Percentiles rank a stretch among this genome's conserved stretches.
These are phyloP conservation scores for Sphagnum magellanicum DNA, from an alignment of 228 moss, liverwort and hornwort genomes.

Conservation along the genomic window DNA sequence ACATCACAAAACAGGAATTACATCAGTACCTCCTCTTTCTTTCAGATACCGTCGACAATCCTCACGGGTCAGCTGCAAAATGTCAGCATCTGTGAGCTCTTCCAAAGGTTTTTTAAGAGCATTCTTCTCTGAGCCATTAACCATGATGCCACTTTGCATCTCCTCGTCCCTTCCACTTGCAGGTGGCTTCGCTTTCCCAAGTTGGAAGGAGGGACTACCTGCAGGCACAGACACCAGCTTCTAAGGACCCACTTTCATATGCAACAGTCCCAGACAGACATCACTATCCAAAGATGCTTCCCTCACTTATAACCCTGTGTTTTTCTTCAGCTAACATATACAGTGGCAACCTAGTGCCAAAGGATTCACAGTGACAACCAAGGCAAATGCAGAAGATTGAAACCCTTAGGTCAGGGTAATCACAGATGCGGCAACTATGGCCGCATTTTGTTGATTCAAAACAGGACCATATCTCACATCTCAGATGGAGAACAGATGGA, in stretches of 20 bases:
- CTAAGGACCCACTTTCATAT: background rate
- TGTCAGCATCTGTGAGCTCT: conserved; percentile 17
- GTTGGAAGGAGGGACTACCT: conserved; percentile 1
- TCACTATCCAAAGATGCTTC: background rate
- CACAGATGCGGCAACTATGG: background rate
- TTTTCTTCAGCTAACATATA: background rate
- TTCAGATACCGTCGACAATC: conserved; percentile 17
- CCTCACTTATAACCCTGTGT: background rate
- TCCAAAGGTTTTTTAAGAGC: conserved; percentile 5
- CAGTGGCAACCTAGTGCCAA: background rate
- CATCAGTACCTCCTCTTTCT: conserved; percentile 8
- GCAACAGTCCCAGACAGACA: background rate
- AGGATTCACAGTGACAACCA: too few species aligned
- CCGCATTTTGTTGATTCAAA: too few species aligned
- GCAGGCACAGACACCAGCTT: background rate
- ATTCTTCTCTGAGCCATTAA: conserved; percentile 3
- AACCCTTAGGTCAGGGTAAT: background rate
- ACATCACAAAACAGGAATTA: too few species aligned
- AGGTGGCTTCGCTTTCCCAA: conserved; percentile 4
- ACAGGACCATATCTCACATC: too few species aligned
- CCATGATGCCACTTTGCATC: conserved; percentile 1
- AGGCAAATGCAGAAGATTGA: too few species aligned
- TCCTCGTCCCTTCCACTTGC: conserved; percentile 11
- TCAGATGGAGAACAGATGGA: too few species aligned
- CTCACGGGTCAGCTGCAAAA: conserved; percentile 16